Base-by-base conservation (phyloP, 2,329 filamentous ascomycete species). In the Tolypocladium amazonense region DNA sequence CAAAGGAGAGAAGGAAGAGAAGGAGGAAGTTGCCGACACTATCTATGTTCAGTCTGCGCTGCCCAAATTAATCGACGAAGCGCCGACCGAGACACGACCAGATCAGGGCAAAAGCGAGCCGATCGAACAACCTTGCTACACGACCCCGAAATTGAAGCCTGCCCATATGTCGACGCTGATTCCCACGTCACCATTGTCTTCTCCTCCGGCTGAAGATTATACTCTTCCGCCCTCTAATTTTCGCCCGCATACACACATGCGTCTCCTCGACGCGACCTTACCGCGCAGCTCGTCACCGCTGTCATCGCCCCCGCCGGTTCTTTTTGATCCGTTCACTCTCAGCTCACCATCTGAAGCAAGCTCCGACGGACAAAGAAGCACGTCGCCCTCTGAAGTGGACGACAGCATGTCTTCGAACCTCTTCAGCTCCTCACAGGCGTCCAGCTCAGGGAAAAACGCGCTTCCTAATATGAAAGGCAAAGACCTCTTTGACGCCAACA, bases 401-500 rank as follows among this genome's bases (percentile, higher is more conserved):
- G 78, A 79, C 54, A 73, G 73, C 6, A 72, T 76, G 20, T 74
- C 72, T 5, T 70, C 75, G 0, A 77, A 77, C 20, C 68, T 73
- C 2, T 67, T 74, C 30, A 71, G 70, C 53, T 66, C 67, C 15
- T 79, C 77, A 1, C 75, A 79, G 59, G 64, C 69, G 20, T 74
- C 75, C 62, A 68, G 58, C 62, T 72, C 58, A 6, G 61, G 68
- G 12, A 69, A 62, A 62, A 72, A 67, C 43, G 70, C 70, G 0
- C 69, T 87, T 0, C 83, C 83, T 1, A 84, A 86, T 55, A 81
- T 89, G 70, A 88, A 88, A 68, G 88, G 88, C 2, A 82, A 84
- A 59, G 87, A 90, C 66, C 73, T 90, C 3, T 90, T 90, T 65
- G 87, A 90, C 70, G 81, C 82, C 20, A 84, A 85, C 35, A 84